Evolutionary conservation across 345 rosid species (phyloP), one percentile per base, ranked within the genome.

Genomic region (Moringa oleifera): DNA sequence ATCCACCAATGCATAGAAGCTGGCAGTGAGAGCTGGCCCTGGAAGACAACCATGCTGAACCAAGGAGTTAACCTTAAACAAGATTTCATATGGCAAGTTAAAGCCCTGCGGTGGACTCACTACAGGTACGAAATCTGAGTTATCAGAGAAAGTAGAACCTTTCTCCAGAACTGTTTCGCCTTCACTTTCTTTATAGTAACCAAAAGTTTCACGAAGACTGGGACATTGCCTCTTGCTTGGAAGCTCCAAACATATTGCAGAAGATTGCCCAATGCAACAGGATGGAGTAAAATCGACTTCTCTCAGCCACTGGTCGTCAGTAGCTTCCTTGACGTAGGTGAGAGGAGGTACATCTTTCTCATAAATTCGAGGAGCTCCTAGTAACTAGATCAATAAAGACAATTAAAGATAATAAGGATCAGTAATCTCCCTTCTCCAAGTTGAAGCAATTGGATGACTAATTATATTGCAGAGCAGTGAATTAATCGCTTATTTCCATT

Each of bases 181-280:
- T 15, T 9, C 0, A 21, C 46, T 71, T 72, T 81, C 80, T 51
- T 70, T 54, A 33, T 73, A 79, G 57, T 51, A 64, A 7, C 50
- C 59, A 2, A 81, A 74, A 20, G 57, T 58, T 21, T 75, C 66
- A 46, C 31, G 41, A 23, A 83, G 79, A 22, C 63, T 70, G 18
- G 88, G 81, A 55, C 76, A 72, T 4, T 46, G 16, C 12, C 41
- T 47, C 0, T 13, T 3, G 33, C 1, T 3, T 0, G 81, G 83
- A 57, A 86, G 77, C 78, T 79, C 85, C 64, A 86, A 58, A 57
- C 89, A 83, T 19, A 86, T 45, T 0, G 81, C 80, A 20, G 81
- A 47, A 0, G 91, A 78, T 25, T 86, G 91, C 18, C 79, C 85
- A 6, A 83, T 83, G 56, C 76, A 61, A 24, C 51, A 54, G 0